These are phyloP conservation scores for Pichia sp. DNA, from an alignment of 1,139 yeast genomes.

Conservation along the genomic window DNA sequence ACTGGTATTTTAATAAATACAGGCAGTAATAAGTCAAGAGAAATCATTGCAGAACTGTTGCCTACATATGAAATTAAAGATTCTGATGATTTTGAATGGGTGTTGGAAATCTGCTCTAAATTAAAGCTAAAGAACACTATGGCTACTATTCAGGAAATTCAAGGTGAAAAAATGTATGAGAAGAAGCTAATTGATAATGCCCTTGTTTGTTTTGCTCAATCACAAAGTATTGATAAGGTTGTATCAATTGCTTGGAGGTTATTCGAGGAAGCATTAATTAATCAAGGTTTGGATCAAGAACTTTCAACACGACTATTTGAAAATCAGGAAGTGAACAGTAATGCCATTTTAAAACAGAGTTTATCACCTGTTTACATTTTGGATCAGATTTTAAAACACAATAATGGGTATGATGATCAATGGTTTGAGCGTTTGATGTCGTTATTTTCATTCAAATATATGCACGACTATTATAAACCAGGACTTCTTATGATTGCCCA, in stretches of 20 bases:
- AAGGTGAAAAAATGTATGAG: constrained; percentile 24
- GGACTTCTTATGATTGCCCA: constrained; percentile 34
- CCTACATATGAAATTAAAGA: constrained; percentile 55
- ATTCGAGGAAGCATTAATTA: constrained; percentile 55
- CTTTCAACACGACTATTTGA: constrained; percentile 7
- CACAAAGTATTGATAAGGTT: constrained; percentile 49
- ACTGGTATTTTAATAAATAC: constrained; percentile 44
- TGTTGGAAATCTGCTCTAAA: constrained; percentile 49
- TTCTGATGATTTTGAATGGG: constrained; percentile 79
- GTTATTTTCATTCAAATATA: constrained; percentile 54
- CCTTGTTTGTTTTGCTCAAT: constrained; percentile 56
- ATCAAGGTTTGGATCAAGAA: constrained; percentile 46
- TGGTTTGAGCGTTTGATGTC: constrained; percentile 36
- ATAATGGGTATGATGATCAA: constrained; percentile 14
- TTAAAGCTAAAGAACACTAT: constrained; percentile 48
- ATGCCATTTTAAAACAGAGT: constrained; percentile 23
- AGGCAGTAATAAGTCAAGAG: constrained; percentile 35
- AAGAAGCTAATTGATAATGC: constrained; percentile 50
- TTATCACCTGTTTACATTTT: constrained; percentile 24
- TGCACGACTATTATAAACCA: constrained; percentile 54
- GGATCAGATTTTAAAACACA: constrained; percentile 14
- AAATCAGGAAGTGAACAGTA: constrained; percentile 4
- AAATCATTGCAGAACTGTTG: constrained; percentile 50
- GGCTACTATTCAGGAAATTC: constrained; percentile 31
- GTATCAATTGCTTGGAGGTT: constrained; percentile 30